Percentiles rank a stretch among this genome's conserved stretches.
These are phyloP conservation scores for Phialophora verrucosa DNA, from an alignment of 2,329 filamentous ascomycete genomes.

Conservation along the genomic window DNA sequence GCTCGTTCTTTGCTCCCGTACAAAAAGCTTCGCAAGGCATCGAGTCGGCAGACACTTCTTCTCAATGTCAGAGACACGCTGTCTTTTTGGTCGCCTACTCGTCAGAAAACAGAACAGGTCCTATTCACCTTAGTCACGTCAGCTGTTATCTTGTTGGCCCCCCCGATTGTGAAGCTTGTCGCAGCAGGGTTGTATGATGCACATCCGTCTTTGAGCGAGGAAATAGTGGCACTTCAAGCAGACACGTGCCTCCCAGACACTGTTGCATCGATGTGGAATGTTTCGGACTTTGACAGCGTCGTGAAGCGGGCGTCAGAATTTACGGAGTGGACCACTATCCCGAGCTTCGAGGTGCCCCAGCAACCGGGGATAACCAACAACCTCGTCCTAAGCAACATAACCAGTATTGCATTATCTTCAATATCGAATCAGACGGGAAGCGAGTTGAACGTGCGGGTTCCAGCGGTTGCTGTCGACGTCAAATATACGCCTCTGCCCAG, in stretches of 20 bases:
- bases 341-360: neutral
- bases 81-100: neutral
- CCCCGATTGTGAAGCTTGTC: neutral
- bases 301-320: neutral
- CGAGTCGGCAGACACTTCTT: neutral
- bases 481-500: neutral
- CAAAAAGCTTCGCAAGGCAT: neutral
- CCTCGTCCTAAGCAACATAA: neutral
- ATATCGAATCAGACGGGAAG: neutral
- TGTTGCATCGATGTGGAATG: neutral
- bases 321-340: neutral
- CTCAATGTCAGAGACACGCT: neutral
- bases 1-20: neutral
- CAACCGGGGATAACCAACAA: neutral
- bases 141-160: neutral
- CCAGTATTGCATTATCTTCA: neutral
- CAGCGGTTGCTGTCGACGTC: neutral
- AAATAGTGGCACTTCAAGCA: neutral
- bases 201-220: neutral
- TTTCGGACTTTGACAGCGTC: neutral
- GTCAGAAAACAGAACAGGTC: neutral
- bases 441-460: neutral
- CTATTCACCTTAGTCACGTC: neutral
- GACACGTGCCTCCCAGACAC: neutral
- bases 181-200: neutral